A percentile compares a stretch with the other conserved stretches of the same genome.
Evolutionary conservation across 2,329 filamentous ascomycete species (phyloP).

Genomic region (Endoconidiophora laricicola): DNA sequence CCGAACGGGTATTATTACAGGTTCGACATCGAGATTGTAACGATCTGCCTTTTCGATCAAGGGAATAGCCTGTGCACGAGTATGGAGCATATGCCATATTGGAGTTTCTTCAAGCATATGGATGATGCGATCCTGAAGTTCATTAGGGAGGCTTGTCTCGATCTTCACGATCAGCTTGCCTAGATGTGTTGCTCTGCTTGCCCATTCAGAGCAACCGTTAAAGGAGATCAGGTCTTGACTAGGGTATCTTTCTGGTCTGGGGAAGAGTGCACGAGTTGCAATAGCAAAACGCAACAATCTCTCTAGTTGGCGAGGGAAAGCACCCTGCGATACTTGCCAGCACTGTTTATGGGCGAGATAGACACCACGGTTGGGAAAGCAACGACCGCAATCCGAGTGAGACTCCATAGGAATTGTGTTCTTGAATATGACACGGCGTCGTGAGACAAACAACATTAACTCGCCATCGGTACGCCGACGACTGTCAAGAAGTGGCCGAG

Average conservation of each 20-base stretch:
- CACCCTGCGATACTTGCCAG: constrained; percentile 6
- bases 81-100: constrained; percentile 11
- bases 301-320: constrained; percentile 5
- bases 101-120: constrained; percentile 1
- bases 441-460: constrained; percentile 3
- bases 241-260: constrained; percentile 5
- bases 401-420: constrained; percentile 11
- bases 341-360: constrained; percentile 11
- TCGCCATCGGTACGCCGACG: constrained; percentile 11
- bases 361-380: constrained; percentile 7
- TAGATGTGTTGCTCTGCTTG: neutral
- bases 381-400: constrained; percentile 10
- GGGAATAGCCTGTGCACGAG: constrained; percentile 7
- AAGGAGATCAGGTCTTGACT: constrained; percentile 10
- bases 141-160: constrained; percentile 3
- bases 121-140: constrained; percentile 8
- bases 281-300: constrained; percentile 10
- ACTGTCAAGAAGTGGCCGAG: constrained; percentile 2
- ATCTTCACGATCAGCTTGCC: constrained; percentile 5
- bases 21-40: constrained; percentile 8
- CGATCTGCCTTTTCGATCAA: constrained; percentile 8
- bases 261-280: constrained; percentile 11
- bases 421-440: constrained; percentile 12
- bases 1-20: constrained; percentile 2
- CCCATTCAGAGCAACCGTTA: neutral